Conservation (phyloP, 768 basidiomycete genomes). For the Coprinopsis strossmayeri region DNA sequence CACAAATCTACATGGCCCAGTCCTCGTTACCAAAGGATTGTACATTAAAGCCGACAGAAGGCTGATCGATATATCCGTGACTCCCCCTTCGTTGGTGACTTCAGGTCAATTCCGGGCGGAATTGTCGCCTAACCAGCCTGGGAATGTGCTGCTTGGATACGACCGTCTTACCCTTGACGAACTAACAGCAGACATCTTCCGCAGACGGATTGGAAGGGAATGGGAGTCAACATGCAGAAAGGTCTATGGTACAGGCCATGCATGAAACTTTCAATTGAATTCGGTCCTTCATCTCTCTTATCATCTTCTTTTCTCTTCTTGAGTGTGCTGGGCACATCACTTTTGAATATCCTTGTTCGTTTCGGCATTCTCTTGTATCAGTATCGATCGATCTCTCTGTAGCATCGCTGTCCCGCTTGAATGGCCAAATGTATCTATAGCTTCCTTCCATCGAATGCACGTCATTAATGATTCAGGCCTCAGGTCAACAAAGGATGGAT, state of each 20-base stretch:
- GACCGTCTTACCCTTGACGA: not conserved
- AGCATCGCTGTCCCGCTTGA: too few species aligned
- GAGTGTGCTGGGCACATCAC: not conserved
- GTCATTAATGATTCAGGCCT: too few species aligned
- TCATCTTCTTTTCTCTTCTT: not conserved
- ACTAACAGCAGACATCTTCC: not conserved
- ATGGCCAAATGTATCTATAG: too few species aligned
- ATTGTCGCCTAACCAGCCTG: not conserved
- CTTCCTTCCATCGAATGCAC: too few species aligned
- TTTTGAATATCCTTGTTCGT: not conserved
- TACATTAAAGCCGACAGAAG: constrained; percentile 1
- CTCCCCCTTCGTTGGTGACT: not conserved
- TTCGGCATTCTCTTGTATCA: not conserved
- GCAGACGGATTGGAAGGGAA: not conserved
- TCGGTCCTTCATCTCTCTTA: not conserved
- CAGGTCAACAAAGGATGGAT: too few species aligned
- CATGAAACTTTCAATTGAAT: not conserved
- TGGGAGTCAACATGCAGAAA: not conserved
- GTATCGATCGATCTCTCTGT: too few species aligned
- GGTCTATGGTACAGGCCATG: not conserved
- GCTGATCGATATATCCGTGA: not conserved
- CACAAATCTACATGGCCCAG: not conserved
- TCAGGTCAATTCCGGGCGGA: not conserved
- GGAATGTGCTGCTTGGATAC: not conserved
- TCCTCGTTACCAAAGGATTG: not conserved